Conservation (phyloP, 352 stramenopile species). For the Pythium utonaiense region DNA sequence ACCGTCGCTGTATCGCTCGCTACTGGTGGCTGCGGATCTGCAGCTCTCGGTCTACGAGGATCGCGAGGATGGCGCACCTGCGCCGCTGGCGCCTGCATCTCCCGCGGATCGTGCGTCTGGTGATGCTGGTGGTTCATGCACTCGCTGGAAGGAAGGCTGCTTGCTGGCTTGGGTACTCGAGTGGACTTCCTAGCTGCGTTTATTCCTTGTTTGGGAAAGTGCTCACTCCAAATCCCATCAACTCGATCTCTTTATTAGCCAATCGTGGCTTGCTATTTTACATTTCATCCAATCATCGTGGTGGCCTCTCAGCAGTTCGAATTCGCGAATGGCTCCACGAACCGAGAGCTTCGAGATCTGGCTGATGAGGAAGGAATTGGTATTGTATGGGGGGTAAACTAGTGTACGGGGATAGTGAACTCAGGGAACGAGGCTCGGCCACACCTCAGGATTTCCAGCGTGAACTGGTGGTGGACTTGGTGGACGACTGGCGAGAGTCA, state of each 20-base stretch:
- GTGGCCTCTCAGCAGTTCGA: too few species aligned
- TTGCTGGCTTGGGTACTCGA: not conserved
- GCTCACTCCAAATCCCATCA: not conserved
- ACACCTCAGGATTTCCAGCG: constrained; percentile 12
- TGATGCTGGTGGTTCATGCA: constrained; percentile 15
- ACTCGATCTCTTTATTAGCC: not conserved
- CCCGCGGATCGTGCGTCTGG: constrained; percentile 20
- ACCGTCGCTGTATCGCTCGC: not conserved
- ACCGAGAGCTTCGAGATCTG: not conserved
- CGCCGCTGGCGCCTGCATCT: not conserved
- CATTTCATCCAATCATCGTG: constrained; percentile 16
- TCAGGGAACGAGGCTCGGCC: not conserved
- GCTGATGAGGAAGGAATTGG: not conserved
- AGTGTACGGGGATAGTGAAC: constrained; percentile 1
- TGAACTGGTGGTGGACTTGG: constrained; percentile 8
- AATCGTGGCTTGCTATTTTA: not conserved
- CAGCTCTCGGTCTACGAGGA: not conserved
- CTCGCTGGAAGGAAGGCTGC: not conserved
- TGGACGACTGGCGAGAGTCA: constrained; percentile 13
- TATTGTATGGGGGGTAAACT: constrained; percentile 4
- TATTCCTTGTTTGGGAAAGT: not conserved
- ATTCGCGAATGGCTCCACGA: too few species aligned
- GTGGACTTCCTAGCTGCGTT: not conserved
- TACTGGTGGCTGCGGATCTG: not conserved
- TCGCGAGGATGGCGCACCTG: not conserved